Conservation (phyloP, 192 early-diverging fungal genomes). For the Diversispora epigaea region DNA sequence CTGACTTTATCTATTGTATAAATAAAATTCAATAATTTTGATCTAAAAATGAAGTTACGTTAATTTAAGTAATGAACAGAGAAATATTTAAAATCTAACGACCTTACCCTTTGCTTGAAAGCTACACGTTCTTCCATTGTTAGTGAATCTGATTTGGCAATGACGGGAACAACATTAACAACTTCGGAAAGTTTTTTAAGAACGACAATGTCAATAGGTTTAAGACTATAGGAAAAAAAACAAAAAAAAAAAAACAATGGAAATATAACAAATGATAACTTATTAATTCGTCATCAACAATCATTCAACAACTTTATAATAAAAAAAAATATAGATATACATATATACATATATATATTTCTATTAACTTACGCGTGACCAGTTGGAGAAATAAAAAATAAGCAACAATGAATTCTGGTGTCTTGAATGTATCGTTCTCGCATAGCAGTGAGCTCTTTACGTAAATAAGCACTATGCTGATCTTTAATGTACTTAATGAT, state of each 20-base stretch:
- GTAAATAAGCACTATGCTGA: slow-evolving; percentile 93
- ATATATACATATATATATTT: background rate
- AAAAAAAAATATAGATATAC: slow-evolving; percentile 18
- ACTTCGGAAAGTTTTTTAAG: slow-evolving; percentile 81
- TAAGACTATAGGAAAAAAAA: slow-evolving; percentile 59
- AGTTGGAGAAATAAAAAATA: slow-evolving; percentile 96
- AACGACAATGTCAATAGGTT: slow-evolving; percentile 84
- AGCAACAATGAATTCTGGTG: slow-evolving; percentile 90
- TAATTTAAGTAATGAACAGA: background rate
- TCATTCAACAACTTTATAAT: background rate
- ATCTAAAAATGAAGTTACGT: background rate
- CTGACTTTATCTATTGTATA: slow-evolving; percentile 69
- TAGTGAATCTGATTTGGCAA: slow-evolving; percentile 87
- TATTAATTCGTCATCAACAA: background rate
- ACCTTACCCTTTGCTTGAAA: slow-evolving; percentile 73
- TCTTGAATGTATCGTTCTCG: slow-evolving; percentile 91
- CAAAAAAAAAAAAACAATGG: slow-evolving; percentile 4
- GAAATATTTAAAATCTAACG: background rate
- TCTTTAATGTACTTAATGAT: slow-evolving; percentile 99
- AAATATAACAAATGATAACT: background rate
- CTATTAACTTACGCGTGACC: slow-evolving; percentile 76
- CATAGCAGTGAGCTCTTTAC: slow-evolving; percentile 86
- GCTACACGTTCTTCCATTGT: slow-evolving; percentile 79
- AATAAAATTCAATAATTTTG: background rate
- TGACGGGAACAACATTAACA: slow-evolving; percentile 86